Base-by-base conservation (phyloP, 73 alveolate genomes). In the Tetrahymena elliotti region DNA sequence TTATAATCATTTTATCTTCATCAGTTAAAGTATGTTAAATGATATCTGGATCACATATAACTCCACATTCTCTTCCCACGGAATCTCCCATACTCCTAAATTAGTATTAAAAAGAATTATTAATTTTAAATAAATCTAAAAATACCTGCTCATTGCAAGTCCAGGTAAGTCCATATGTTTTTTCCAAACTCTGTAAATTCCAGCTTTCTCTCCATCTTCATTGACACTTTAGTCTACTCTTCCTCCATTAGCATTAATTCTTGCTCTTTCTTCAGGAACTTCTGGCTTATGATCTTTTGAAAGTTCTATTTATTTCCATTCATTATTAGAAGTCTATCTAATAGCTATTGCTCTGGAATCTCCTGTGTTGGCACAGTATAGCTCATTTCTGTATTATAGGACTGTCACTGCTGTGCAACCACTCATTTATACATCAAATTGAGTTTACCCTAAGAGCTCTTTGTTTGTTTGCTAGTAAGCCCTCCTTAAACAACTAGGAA, bases 221-320 rank as follows among this genome's bases (percentile, higher is more conserved):
- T 96, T 83, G 22, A 38, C 36, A 27, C 93, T 22, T 4, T 99
- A 98, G 93, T 97, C 99, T 33, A 99, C 97, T 84, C 99, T 97
- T 8, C 99, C 99, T 37, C 97, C 97, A 83, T 94, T 39, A 5
- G 95, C 84, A 53, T 94, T 41, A 24, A 99, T 98, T 95, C 99
- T 93, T 53, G 96, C 98, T 13, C 97, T 95, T 96, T 99, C 99
- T 95, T 98, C 99, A 84, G 96, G 97, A 20, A 94, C 95, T 35
- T 97, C 98, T n/a, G 99, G 99, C 93, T 98, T 99, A 94, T 99
- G 99, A 97, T 99, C 99, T 68, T 99, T 94, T 15, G 99, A 98
- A 35, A 99, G 95, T 33, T 98, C 97, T 68, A 97, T 94, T 93
- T 97, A 93, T 31, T 94, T 96, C 98, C 98, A 95, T 15, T 52